A percentile compares a stretch with the other conserved stretches of the same genome.
phyloP scores from a whole-genome alignment of 2,329 filamentous ascomycete species.

The Didymella sp. region DNA sequence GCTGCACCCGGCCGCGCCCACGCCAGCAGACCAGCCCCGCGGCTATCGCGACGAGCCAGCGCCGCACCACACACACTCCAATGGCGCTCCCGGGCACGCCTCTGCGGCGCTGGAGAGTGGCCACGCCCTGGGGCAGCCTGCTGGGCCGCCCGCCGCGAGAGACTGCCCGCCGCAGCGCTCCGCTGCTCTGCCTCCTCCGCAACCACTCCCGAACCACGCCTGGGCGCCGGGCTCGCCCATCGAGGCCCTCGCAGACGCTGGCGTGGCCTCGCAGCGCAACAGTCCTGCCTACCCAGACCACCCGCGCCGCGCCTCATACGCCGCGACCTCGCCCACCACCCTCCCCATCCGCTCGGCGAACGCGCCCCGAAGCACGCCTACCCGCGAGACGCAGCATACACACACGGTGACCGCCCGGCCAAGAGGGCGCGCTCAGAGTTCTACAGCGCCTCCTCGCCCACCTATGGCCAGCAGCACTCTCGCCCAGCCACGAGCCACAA shows the following conservation, averaged over 20 bases:
- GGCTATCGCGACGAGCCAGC: conserved; percentile 19
- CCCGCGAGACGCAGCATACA: conserved; percentile 19
- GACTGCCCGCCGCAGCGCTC: not conserved
- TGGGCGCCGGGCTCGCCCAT: conserved; percentile 49
- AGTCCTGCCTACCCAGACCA: conserved; percentile 41
- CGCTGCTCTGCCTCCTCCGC: conserved; percentile 24
- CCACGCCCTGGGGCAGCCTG: not conserved
- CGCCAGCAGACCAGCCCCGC: conserved; percentile 34
- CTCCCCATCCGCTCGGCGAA: conserved; percentile 20
- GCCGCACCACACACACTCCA: conserved; percentile 12
- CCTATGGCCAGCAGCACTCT: conserved; percentile 40
- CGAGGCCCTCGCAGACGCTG: conserved; percentile 49
- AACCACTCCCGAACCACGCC: conserved; percentile 27
- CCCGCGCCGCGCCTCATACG: conserved; percentile 34
- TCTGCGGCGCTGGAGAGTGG: not conserved
- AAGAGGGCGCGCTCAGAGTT: conserved; percentile 68
- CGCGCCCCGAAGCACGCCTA: conserved; percentile 24
- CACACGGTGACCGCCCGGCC: conserved; percentile 57
- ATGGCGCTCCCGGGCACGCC: conserved; percentile 16
- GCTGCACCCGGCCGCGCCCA: conserved; percentile 30
- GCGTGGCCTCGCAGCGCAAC: conserved; percentile 43
- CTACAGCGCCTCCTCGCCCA: conserved; percentile 53
- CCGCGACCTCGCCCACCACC: conserved; percentile 30
- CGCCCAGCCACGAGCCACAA: conserved; percentile 58
- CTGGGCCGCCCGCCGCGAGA: not conserved